These are phyloP conservation scores for Ricinus communis DNA, from an alignment of 345 rosid genomes.

Conservation along the genomic window DNA sequence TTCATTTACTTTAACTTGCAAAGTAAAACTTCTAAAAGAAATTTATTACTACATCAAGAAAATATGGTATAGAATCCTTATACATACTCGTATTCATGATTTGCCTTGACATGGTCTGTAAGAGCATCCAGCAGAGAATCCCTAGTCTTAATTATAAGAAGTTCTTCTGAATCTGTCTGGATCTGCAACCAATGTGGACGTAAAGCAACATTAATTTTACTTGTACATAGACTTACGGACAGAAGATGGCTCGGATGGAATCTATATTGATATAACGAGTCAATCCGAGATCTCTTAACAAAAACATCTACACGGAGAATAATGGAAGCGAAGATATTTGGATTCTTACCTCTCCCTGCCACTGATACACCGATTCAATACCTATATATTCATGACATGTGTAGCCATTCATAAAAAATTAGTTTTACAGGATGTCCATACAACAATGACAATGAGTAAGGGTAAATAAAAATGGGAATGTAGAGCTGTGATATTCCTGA, in stretches of 20 bases:
- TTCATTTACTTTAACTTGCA: neutral
- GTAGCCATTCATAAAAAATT: constrained; percentile 4
- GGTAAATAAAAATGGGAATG: neutral
- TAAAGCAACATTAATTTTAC: neutral
- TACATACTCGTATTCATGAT: constrained; percentile 94
- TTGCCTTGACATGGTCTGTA: constrained; percentile 84
- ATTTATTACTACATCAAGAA: neutral
- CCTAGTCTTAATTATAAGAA: constrained; percentile 87
- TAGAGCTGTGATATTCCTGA: neutral
- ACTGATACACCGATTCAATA: constrained; percentile 76
- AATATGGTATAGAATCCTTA: constrained; percentile 8
- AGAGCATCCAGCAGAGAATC: constrained; percentile 74
- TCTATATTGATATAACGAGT: too few relatives aligned
- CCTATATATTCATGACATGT: constrained; percentile 48
- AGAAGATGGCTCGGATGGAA: neutral
- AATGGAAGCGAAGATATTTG: neutral
- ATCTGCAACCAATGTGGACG: constrained; percentile 46
- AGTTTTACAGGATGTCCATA: neutral
- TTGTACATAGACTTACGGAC: neutral
- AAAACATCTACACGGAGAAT: neutral
- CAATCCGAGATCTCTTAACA: too few relatives aligned
- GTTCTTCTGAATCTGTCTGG: constrained; percentile 80
- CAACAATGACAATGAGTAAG: too few relatives aligned
- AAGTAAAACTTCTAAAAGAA: neutral
- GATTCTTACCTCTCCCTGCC: constrained; percentile 85